Percentiles rank a stretch among this genome's conserved stretches.
Evolutionary conservation across 345 rosid genomes (phyloP).

Genomic region (Salix brachista): DNA sequence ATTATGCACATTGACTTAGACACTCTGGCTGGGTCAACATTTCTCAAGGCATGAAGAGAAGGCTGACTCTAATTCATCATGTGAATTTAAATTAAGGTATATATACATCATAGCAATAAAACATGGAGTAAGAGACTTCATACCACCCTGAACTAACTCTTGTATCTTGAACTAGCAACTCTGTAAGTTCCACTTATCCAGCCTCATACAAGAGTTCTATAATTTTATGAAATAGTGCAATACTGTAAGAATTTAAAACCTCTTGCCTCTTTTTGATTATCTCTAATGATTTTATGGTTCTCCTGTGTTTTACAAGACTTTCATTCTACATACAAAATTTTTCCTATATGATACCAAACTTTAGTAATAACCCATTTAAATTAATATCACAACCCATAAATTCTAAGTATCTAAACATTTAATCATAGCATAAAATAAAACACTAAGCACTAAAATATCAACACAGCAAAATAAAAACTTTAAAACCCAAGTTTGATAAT

Average conservation of each 20-base stretch:
- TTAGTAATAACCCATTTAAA: background rate
- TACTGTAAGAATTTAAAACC: conserved; percentile 43
- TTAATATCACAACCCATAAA: background rate
- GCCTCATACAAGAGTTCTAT: conserved; percentile 59
- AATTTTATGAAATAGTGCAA: conserved; percentile 71
- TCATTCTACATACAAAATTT: conserved; percentile 75
- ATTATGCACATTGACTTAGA: conserved; percentile 60
- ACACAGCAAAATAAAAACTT: background rate
- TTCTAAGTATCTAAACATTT: background rate
- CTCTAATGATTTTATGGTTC: conserved; percentile 50
- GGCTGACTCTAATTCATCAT: conserved; percentile 48
- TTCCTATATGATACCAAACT: background rate
- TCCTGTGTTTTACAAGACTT: conserved; percentile 56
- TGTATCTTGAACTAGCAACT: conserved; percentile 39
- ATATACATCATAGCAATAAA: conserved; percentile 48
- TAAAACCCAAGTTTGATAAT: background rate
- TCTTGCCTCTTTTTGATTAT: conserved; percentile 66
- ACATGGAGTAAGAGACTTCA: conserved; percentile 66
- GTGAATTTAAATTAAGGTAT: conserved; percentile 54
- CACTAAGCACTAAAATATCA: background rate
- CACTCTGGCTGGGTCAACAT: conserved; percentile 54
- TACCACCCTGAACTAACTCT: conserved; percentile 45
- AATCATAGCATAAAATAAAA: background rate
- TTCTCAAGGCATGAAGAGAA: conserved; percentile 60
- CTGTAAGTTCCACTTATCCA: conserved; percentile 47